phyloP scores from a whole-genome alignment of 768 basidiomycete species.

The Lentinula lateritia region DNA sequence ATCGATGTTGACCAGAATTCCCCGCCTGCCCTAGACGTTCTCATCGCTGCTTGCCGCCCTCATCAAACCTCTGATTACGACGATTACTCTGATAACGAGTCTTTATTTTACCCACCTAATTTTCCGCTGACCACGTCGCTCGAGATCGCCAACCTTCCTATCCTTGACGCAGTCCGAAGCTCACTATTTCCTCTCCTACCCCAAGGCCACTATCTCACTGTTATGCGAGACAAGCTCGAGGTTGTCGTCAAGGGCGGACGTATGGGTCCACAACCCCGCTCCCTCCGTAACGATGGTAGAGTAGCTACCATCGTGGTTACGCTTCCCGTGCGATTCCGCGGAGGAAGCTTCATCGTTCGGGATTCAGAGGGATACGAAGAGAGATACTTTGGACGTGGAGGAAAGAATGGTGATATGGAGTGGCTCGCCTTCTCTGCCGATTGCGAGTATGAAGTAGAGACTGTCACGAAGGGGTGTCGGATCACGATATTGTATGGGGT shows the following conservation, averaged over 20 bases:
- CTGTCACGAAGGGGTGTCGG: slow-evolving; percentile 64
- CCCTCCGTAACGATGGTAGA: slow-evolving; percentile 56
- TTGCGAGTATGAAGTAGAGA: slow-evolving; percentile 71
- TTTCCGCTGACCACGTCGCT: slow-evolving; percentile 72
- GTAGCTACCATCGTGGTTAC: slow-evolving; percentile 71
- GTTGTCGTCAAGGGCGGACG: slow-evolving; percentile 57
- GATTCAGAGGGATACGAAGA: slow-evolving; percentile 53
- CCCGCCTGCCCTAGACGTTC: slow-evolving; percentile 73
- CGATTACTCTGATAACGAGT: slow-evolving; percentile 54
- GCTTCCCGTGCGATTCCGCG: slow-evolving; percentile 68
- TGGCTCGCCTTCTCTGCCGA: slow-evolving; percentile 75
- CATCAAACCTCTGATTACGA: slow-evolving; percentile 51
- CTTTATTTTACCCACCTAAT: slow-evolving; percentile 66
- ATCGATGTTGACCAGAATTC: slow-evolving; percentile 70
- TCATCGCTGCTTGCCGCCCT: slow-evolving; percentile 69
- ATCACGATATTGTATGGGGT: slow-evolving; percentile 69
- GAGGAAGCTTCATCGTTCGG: slow-evolving; percentile 58
- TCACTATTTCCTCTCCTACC: slow-evolving; percentile 70
- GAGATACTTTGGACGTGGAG: slow-evolving; percentile 54
- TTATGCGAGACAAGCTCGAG: slow-evolving; percentile 64
- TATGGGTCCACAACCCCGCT: slow-evolving; percentile 48
- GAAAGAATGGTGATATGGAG: slow-evolving; percentile 63
- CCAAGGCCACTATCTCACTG: slow-evolving; percentile 63
- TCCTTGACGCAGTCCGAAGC: slow-evolving; percentile 70
- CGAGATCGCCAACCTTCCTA: slow-evolving; percentile 77